Conservation (phyloP, 345 rosid genomes). For the Salix exigua region DNA sequence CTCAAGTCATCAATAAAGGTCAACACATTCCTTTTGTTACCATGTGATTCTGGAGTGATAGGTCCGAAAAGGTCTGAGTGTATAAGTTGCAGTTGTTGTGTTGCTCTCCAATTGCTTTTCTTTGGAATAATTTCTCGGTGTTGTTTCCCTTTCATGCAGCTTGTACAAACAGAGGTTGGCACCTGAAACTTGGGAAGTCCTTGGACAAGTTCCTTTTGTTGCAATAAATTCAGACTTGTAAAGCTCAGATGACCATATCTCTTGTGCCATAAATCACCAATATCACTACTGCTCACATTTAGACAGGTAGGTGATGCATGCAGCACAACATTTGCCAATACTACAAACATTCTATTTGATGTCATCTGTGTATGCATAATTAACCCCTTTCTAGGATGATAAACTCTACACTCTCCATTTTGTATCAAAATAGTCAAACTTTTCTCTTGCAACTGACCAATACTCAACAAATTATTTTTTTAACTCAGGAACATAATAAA, state of each 20-base stretch:
- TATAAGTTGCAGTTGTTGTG: neutral
- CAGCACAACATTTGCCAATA: neutral
- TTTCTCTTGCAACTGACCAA: constrained; percentile 1
- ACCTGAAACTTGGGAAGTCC: neutral
- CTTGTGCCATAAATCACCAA: neutral
- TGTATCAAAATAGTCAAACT: neutral
- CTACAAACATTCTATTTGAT: neutral
- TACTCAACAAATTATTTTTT: neutral
- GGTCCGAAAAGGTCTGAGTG: constrained; percentile 4
- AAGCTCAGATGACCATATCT: constrained; percentile 4
- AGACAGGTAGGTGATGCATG: no score
- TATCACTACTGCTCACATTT: no score
- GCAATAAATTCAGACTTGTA: neutral
- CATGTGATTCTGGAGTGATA: neutral
- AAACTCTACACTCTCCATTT: neutral
- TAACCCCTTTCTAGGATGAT: constrained; percentile 1
- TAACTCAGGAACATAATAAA: no score
- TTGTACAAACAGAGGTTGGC: neutral
- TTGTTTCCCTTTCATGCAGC: constrained; percentile 7
- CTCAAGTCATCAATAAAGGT: constrained; percentile 5
- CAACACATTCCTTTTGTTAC: neutral
- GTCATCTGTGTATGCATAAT: constrained; percentile 2
- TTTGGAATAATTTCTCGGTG: neutral
- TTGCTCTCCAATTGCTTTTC: constrained; percentile 6
- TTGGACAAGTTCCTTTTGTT: neutral